A percentile compares a stretch with the other conserved stretches of the same genome.
These are phyloP conservation scores for Astragalus glycyphyllos DNA, from an alignment of 306 rosid genomes.

Conservation along the genomic window DNA sequence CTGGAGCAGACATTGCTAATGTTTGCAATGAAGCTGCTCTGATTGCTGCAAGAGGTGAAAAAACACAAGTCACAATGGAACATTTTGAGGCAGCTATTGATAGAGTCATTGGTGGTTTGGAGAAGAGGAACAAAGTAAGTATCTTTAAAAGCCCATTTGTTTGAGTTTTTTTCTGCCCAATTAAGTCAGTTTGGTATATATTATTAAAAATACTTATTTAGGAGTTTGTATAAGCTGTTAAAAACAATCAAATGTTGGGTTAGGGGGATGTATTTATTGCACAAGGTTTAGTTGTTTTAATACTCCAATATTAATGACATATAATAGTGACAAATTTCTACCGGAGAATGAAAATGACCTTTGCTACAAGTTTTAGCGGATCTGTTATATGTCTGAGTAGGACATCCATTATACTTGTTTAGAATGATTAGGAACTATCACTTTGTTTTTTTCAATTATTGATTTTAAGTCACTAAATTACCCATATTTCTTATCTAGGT, in stretches of 20 bases:
- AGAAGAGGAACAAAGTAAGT: constrained; percentile 89
- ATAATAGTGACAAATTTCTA: constrained; percentile 1
- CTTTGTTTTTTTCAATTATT: not conserved
- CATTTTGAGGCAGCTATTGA: constrained; percentile 94
- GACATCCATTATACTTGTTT: not conserved
- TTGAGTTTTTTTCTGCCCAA: not conserved
- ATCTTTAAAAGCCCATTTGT: not conserved
- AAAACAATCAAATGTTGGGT: not conserved
- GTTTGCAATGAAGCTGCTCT: constrained; percentile 97
- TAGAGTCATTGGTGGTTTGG: constrained; percentile 94
- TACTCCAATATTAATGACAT: not conserved
- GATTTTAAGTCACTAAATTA: constrained; percentile 26
- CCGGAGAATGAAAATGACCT: constrained; percentile 10
- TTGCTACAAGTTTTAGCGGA: not conserved
- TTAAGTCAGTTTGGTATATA: too few species aligned
- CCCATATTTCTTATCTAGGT: constrained; percentile 59
- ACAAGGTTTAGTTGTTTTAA: not conserved
- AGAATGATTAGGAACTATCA: constrained; percentile 1
- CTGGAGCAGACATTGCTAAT: constrained; percentile 99
- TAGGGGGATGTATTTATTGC: too few species aligned
- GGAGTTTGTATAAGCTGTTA: not conserved
- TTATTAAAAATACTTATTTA: too few species aligned
- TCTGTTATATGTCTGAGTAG: not conserved
- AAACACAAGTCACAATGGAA: constrained; percentile 65
- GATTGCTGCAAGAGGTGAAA: constrained; percentile 86